Base-by-base conservation (phyloP, 148 eudicot species). In the Rhododendron williamsianum region DNA sequence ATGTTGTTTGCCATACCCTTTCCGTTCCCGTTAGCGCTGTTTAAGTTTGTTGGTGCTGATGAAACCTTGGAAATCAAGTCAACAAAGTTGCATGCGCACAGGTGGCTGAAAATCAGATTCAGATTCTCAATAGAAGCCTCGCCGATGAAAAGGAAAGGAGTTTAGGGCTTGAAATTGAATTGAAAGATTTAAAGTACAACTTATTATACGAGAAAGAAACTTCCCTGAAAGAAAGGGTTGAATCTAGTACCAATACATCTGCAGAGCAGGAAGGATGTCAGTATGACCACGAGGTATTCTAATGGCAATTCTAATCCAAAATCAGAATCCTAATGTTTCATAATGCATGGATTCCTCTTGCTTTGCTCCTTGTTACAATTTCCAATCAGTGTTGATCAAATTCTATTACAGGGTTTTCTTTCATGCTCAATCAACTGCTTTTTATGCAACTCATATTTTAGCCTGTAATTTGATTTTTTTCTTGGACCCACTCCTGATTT, bases 91-190 rank as follows among this genome's bases (percentile, higher is more conserved):
- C 83, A 74, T 85, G 83, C 80, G 80, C 60, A 84, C 88, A 95
- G 99, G 91, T 81, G 73, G 86, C 90, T 89, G 93, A 93, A 89
- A 89, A 82, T 6, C 92, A 94, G 91, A 90, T 89, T 60, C 84
- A 88, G 85, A 58, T 71, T 27, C 91, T 93, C 72, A 85, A 81
- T 48, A 91, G 87, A 41, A 87, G 81, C 81, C 89, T 92, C 7
- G 45, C 82, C 43, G 76, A 35, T 82, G 95, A 90, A 82, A 88
- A 49, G 85, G 87, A 83, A 54, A 73, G 85, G 76, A 76, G 86
- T 78, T 33, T 86, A 71, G 92, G 60, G 54, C 85, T 96, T 84
- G 92, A 91, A 86, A 89, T 65, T 78, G 90, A 91, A 86, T 74
- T 95, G 84, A 74, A 69, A n/a, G 84, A 91, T 80, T 54, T 91